Conservation (phyloP, 177 flowering plant genomes). For the Vitis hybrid region DNA sequence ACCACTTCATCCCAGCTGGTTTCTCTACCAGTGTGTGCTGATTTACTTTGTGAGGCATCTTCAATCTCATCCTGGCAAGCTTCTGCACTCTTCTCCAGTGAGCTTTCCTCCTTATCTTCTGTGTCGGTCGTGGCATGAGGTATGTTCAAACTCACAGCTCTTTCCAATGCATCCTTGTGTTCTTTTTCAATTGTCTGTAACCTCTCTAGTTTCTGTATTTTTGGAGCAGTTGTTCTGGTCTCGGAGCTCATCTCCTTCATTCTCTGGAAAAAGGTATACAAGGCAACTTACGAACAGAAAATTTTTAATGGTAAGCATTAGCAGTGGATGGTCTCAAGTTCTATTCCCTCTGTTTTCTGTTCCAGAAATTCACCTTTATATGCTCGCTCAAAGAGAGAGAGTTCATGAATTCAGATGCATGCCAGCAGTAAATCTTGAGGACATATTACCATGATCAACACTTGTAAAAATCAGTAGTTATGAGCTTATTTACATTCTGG, state of each 20-base stretch:
- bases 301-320: no score
- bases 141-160: slow-evolving; percentile 75
- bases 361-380: no score
- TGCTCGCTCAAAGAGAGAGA: no score
- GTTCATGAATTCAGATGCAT: no score
- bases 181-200: slow-evolving; percentile 65
- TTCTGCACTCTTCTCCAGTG: slow-evolving; percentile 19
- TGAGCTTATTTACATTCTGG: no score
- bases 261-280: slow-evolving; percentile 31
- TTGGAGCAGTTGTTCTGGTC: slow-evolving; percentile 57
- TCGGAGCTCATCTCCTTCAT: slow-evolving; percentile 46
- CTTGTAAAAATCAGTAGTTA: no score
- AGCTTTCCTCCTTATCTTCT: slow-evolving; percentile 28
- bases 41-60: slow-evolving; percentile 11
- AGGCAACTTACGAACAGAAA: no score
- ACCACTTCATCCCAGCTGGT: slow-evolving; percentile 74
- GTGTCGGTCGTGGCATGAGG: slow-evolving; percentile 58
- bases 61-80: slow-evolving; percentile 10
- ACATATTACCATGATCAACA: no score
- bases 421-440: no score
- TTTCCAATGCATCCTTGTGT: slow-evolving; percentile 86
- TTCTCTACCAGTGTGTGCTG: slow-evolving; percentile 21
- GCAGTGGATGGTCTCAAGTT: no score
- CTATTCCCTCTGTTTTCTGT: no score
- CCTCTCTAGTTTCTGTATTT: slow-evolving; percentile 60